phyloP scores from a whole-genome alignment of 2,329 filamentous ascomycete species.

The Scedosporium dehoogii region DNA sequence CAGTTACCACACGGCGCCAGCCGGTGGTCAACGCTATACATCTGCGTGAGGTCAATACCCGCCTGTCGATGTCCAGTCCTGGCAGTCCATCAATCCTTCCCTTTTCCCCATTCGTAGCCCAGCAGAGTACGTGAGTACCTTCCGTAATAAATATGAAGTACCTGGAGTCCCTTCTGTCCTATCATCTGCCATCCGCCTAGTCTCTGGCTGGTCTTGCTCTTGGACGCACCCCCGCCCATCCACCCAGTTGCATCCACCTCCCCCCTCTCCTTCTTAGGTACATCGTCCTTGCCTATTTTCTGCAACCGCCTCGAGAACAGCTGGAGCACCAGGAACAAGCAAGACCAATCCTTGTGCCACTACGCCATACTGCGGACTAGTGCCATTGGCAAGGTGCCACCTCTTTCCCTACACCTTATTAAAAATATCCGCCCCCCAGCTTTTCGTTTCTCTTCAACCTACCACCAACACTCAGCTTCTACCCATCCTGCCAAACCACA shows the following conservation, averaged over 20 bases:
- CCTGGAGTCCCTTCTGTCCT: not conserved
- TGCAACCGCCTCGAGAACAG: conserved; percentile 1
- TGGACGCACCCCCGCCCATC: not conserved
- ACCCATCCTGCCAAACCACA: not conserved
- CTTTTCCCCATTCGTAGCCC: not conserved
- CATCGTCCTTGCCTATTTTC: not conserved
- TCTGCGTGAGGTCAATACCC: not conserved
- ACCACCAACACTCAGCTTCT: not conserved
- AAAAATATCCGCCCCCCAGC: not conserved
- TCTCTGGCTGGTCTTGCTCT: not conserved
- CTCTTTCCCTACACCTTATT: not conserved
- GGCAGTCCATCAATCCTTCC: not conserved
- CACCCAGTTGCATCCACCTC: not conserved
- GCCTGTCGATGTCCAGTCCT: not conserved
- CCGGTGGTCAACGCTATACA: conserved; percentile 2
- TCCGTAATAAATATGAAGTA: not conserved
- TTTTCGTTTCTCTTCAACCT: not conserved
- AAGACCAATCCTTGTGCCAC: not conserved
- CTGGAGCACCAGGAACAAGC: not conserved
- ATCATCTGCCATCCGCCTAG: not conserved
- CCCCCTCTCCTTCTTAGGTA: not conserved
- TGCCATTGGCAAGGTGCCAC: conserved; percentile 1
- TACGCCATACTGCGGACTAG: not conserved
- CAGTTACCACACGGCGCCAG: conserved; percentile 4
- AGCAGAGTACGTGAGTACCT: not conserved